Conservation (phyloP, 2,329 filamentous ascomycete species). For the Cadophora luteo-olivacea region DNA sequence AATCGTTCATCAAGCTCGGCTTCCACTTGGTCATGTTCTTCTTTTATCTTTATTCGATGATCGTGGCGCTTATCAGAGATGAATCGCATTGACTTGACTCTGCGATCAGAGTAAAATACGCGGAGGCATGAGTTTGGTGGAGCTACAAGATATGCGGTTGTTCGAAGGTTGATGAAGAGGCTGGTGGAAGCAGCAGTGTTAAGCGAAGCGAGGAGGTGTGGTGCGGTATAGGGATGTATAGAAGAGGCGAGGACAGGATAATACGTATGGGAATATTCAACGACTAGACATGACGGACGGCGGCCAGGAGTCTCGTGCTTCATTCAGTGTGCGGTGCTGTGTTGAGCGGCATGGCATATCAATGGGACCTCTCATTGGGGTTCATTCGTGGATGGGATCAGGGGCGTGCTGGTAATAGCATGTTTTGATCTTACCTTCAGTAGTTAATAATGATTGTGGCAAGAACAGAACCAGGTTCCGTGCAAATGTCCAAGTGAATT, state of each 20-base stretch:
- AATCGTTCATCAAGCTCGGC: slow-evolving; percentile 98
- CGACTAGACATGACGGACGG: slow-evolving; percentile 37
- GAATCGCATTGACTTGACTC: slow-evolving; percentile 74
- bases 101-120: slow-evolving; percentile 37
- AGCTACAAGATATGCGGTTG: slow-evolving; percentile 16
- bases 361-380: slow-evolving; percentile 30
- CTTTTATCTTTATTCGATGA: slow-evolving; percentile 90
- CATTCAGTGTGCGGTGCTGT: slow-evolving; percentile 25
- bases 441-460: slow-evolving; percentile 21
- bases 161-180: slow-evolving; percentile 11
- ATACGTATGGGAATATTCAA: slow-evolving; percentile 35
- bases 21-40: slow-evolving; percentile 99
- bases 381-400: slow-evolving; percentile 39
- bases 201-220: slow-evolving; percentile 22
- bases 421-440: slow-evolving; percentile 24
- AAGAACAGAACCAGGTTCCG: background rate
- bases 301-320: slow-evolving; percentile 35
- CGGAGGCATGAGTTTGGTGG: slow-evolving; percentile 33
- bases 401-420: slow-evolving; percentile 35
- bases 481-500: slow-evolving; percentile 1
- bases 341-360: slow-evolving; percentile 29
- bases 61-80: slow-evolving; percentile 81
- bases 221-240: slow-evolving; percentile 21
- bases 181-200: slow-evolving; percentile 19
- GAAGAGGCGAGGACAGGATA: slow-evolving; percentile 33